These are phyloP conservation scores for Aureobasidium sp. DNA, from an alignment of 2,329 filamentous ascomycete genomes.

Conservation along the genomic window DNA sequence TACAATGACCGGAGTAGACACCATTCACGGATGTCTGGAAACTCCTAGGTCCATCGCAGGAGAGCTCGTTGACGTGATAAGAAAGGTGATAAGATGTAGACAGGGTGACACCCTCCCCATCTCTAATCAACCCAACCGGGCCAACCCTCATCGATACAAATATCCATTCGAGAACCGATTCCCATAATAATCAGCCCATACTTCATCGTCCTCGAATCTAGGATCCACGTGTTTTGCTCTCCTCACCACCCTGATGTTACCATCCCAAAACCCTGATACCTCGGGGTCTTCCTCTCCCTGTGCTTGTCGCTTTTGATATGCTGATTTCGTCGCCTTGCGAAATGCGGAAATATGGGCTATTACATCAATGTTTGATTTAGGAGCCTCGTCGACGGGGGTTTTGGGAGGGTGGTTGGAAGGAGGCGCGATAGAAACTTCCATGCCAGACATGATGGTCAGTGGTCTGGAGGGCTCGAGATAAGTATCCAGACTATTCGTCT, in stretches of 20 bases:
- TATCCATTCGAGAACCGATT: slow-evolving; percentile 24
- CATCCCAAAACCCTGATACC: slow-evolving; percentile 52
- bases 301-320: slow-evolving; percentile 34
- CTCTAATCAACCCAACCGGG: no score
- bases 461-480: slow-evolving; percentile 21
- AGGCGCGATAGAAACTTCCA: not conserved
- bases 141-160: no score
- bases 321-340: slow-evolving; percentile 43
- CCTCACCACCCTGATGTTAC: slow-evolving; percentile 51
- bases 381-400: not conserved
- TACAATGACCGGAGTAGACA: not conserved
- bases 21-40: not conserved
- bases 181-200: slow-evolving; percentile 27
- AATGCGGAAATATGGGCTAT: slow-evolving; percentile 47
- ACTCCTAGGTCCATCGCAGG: not conserved
- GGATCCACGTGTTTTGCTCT: slow-evolving; percentile 16
- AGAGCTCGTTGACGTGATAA: not conserved
- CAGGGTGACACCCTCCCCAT: not conserved
- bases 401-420: not conserved
- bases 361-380: slow-evolving; percentile 36
- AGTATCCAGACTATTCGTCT: slow-evolving; percentile 36
- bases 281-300: slow-evolving; percentile 28
- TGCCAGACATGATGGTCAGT: slow-evolving; percentile 15
- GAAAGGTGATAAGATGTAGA: not conserved
- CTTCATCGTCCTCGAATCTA: slow-evolving; percentile 20